phyloP scores from a whole-genome alignment of 805 yeast species.

The Pichia kluyveri region DNA sequence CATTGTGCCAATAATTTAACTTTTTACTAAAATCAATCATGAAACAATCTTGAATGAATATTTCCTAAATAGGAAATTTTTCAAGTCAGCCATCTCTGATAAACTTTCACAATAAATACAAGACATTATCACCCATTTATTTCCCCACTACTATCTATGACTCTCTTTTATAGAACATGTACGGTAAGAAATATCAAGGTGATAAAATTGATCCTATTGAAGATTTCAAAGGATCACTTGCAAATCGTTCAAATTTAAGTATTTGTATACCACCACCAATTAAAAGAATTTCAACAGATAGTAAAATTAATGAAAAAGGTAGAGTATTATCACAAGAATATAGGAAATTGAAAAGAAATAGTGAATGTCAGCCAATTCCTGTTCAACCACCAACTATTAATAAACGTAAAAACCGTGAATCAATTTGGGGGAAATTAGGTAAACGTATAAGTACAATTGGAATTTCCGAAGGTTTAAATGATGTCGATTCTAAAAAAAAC shows the following conservation, averaged over 20 bases:
- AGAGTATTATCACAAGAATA: neutral
- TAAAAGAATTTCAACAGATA: neutral
- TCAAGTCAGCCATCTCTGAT: neutral
- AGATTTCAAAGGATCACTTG: conserved; percentile 17
- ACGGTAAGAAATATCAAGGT: conserved; percentile 18
- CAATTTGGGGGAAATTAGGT: conserved; percentile 1
- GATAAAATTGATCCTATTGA: conserved; percentile 13
- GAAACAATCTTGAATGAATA: too few relatives aligned
- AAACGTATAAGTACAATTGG: conserved; percentile 5
- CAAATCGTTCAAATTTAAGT: conserved; percentile 5
- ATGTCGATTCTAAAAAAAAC: neutral
- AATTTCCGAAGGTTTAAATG: neutral
- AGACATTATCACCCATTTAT: too few relatives aligned
- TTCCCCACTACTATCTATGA: neutral
- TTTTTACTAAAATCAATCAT: neutral
- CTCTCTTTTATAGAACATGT: neutral
- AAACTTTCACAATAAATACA: too few relatives aligned
- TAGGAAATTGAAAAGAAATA: neutral
- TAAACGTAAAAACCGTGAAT: neutral
- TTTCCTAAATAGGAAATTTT: neutral
- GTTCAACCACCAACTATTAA: neutral
- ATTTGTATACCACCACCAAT: conserved; percentile 2
- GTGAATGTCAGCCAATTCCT: neutral
- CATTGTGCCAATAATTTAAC: too few relatives aligned
- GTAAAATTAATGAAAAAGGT: neutral